A percentile compares a stretch with the other conserved stretches of the same genome.
Conservation (phyloP, 768 basidiomycete species). For the Lactarius pseudohatsudake region DNA sequence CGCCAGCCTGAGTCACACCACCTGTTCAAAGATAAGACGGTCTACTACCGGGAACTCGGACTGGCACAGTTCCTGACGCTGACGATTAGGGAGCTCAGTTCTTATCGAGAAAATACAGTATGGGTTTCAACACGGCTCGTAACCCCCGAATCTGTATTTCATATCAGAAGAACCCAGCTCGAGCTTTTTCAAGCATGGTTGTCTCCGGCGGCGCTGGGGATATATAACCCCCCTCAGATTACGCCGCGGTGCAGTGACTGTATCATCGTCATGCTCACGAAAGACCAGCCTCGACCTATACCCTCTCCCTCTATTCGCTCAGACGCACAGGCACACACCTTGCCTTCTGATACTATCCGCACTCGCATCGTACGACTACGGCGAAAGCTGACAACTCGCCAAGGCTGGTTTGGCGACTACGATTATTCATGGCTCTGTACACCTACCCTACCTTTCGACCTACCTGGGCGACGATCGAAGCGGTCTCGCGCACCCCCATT, state of each 20-base stretch:
- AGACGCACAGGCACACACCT: not conserved
- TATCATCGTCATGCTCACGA: constrained; percentile 33
- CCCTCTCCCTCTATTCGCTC: constrained; percentile 23
- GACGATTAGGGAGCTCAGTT: too few relatives aligned
- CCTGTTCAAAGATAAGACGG: constrained; percentile 1
- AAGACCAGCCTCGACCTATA: constrained; percentile 35
- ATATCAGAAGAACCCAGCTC: not conserved
- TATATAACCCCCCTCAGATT: not conserved
- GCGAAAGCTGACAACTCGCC: constrained; percentile 46
- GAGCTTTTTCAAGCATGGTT: not conserved
- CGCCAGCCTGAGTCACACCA: not conserved
- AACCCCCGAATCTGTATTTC: not conserved
- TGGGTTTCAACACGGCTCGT: not conserved
- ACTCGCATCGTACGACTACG: constrained; percentile 28
- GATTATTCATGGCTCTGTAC: constrained; percentile 72
- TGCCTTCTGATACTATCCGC: constrained; percentile 15
- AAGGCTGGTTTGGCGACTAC: constrained; percentile 86
- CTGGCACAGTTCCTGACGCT: not conserved
- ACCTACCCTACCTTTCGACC: constrained; percentile 61
- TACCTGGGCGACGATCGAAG: constrained; percentile 32
- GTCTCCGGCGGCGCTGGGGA: not conserved
- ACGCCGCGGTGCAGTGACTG: not conserved
- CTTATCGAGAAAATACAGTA: not conserved
- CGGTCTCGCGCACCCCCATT: constrained; percentile 53
- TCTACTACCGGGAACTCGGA: not conserved